Conservation (phyloP, 2,329 filamentous ascomycete genomes). For the Gyromitra esculenta region DNA sequence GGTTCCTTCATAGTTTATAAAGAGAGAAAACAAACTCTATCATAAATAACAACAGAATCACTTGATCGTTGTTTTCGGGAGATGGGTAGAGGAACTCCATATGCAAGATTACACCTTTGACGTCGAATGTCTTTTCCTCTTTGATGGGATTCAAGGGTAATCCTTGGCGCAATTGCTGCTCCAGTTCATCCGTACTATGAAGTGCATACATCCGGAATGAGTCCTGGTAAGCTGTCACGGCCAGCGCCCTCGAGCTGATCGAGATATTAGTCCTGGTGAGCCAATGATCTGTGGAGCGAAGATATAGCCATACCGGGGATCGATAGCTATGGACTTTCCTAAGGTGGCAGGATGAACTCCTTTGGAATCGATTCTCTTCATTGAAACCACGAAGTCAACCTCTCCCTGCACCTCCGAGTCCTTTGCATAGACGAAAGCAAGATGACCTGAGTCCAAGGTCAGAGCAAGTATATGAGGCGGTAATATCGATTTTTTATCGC, state of each 20-base stretch:
- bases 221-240: conserved; percentile 57
- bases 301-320: conserved; percentile 75
- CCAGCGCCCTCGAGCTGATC: conserved; percentile 58
- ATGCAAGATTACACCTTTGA: conserved; percentile 80
- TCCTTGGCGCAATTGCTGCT: conserved; percentile 70
- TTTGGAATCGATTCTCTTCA: conserved; percentile 69
- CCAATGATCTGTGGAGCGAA: conserved; percentile 25
- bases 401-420: conserved; percentile 62
- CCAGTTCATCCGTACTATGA: conserved; percentile 63
- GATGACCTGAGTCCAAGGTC: conserved; percentile 75
- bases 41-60: conserved; percentile 78
- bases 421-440: conserved; percentile 79
- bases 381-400: conserved; percentile 71
- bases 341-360: conserved; percentile 66
- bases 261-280: conserved; percentile 41
- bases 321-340: conserved; percentile 76
- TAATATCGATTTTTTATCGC: conserved; percentile 60
- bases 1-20: not conserved
- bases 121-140: conserved; percentile 60
- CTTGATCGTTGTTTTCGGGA: conserved; percentile 71
- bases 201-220: conserved; percentile 56
- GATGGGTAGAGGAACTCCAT: conserved; percentile 85
- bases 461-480: conserved; percentile 85
- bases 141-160: conserved; percentile 70
- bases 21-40: conserved; percentile 63